A percentile compares a stretch with the other conserved stretches of the same genome.
These are phyloP conservation scores for Fomitopsis betulina DNA, from an alignment of 1,284 basidiomycete species.

Conservation along the genomic window DNA sequence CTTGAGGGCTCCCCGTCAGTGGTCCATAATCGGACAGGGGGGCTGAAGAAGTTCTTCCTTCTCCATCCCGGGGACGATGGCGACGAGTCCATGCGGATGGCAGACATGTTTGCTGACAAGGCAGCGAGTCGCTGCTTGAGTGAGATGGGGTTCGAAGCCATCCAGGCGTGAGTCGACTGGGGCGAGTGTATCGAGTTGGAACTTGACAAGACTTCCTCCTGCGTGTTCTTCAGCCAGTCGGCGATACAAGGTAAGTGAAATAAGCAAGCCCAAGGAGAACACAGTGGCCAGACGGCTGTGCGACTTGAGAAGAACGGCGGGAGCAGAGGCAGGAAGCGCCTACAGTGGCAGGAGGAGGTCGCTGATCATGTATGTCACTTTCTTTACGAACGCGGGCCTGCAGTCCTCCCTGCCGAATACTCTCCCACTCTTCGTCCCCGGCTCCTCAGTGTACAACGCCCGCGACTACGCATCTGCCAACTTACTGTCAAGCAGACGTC, in stretches of 20 bases:
- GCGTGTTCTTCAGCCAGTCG: too few species aligned
- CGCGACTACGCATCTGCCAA: neutral
- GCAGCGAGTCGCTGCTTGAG: slow-evolving; percentile 28
- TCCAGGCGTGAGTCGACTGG: slow-evolving; percentile 2
- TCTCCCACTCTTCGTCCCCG: too few species aligned
- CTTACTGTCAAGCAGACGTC: neutral
- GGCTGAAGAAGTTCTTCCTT: slow-evolving; percentile 21
- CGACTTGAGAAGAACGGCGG: neutral
- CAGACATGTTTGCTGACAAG: slow-evolving; percentile 16
- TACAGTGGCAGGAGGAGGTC: neutral
- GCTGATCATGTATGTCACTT: neutral
- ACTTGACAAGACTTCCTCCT: neutral
- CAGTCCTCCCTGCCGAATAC: neutral
- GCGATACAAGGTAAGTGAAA: too few species aligned
- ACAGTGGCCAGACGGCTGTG: neutral
- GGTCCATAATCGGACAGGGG: slow-evolving; percentile 12
- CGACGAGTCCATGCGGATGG: slow-evolving; percentile 12
- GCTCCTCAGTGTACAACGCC: too few species aligned
- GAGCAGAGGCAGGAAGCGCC: neutral
- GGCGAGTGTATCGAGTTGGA: neutral
- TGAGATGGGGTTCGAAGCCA: slow-evolving; percentile 21
- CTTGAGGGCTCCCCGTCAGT: slow-evolving; percentile 1
- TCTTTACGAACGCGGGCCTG: neutral
- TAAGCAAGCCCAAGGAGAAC: neutral
- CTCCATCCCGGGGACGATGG: slow-evolving; percentile 18